Percentiles rank a stretch among this genome's conserved stretches.
Conservation (phyloP, 768 basidiomycete species). For the Polyporus arcularius region DNA sequence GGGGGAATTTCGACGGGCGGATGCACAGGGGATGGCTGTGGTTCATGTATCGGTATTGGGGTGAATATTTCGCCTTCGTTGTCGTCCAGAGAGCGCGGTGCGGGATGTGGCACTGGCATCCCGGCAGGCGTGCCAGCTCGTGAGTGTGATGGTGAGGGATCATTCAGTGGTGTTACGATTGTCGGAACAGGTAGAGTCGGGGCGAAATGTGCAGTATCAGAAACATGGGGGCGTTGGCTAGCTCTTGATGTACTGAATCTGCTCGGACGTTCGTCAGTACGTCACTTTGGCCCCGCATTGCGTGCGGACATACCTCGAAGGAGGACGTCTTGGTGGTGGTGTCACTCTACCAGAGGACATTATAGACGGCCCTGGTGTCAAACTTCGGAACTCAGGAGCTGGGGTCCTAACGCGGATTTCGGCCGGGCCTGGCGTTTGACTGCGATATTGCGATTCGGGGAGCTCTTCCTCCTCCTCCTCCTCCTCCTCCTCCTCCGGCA, state of each 20-base stretch:
- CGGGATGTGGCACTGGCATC: conserved; percentile 35
- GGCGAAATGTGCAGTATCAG: conserved; percentile 22
- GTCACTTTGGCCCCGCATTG: neutral
- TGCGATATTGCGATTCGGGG: neutral
- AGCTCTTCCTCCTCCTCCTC: conserved; percentile 17
- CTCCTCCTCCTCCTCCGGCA: conserved; percentile 17
- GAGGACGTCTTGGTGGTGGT: conserved; percentile 2
- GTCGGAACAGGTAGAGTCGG: conserved; percentile 25
- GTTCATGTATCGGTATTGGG: conserved; percentile 37
- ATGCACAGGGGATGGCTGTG: conserved; percentile 42
- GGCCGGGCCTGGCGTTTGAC: neutral
- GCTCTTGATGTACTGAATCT: conserved; percentile 9
- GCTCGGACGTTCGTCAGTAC: neutral
- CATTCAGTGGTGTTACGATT: conserved; percentile 22
- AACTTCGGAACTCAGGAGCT: conserved; percentile 11
- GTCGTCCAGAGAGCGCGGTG: conserved; percentile 1
- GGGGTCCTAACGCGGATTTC: conserved; percentile 10
- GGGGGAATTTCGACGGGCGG: conserved; percentile 46
- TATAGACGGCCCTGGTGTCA: conserved; percentile 9
- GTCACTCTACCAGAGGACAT: neutral
- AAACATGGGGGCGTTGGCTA: conserved; percentile 8
- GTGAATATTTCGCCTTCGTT: conserved; percentile 4
- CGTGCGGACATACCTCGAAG: conserved; percentile 15
- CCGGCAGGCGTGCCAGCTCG: conserved; percentile 33
- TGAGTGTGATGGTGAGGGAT: conserved; percentile 22